Conservation (phyloP, 768 basidiomycete genomes). For the Mycena alexandri region DNA sequence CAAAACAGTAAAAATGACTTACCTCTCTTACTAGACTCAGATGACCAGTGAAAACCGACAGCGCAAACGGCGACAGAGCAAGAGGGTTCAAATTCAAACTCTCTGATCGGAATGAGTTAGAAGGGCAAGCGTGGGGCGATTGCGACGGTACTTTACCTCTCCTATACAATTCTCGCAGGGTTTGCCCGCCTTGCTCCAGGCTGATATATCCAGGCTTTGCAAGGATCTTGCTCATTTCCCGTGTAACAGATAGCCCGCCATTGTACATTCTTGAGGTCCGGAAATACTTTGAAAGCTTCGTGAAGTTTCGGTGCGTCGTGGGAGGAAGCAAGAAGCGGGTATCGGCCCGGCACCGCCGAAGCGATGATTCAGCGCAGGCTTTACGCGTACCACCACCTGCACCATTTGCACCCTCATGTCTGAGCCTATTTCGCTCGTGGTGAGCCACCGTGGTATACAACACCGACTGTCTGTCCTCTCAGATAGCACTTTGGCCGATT, state of each 20-base stretch:
- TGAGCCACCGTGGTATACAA: constrained; percentile 63
- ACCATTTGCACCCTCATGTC: constrained; percentile 14
- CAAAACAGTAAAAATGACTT: neutral
- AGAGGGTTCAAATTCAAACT: constrained; percentile 42
- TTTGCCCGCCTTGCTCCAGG: constrained; percentile 43
- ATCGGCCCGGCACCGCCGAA: too few species aligned
- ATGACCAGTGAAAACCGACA: constrained; percentile 45
- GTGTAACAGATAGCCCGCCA: constrained; percentile 47
- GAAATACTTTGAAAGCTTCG: neutral
- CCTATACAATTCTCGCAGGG: constrained; percentile 45
- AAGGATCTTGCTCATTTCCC: constrained; percentile 46
- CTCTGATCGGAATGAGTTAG: constrained; percentile 30
- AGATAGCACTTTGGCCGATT: constrained; percentile 61
- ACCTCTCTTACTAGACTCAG: constrained; percentile 42
- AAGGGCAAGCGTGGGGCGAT: neutral
- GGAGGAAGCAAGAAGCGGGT: too few species aligned
- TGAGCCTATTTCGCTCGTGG: constrained; percentile 38
- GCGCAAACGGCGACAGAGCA: constrained; percentile 46
- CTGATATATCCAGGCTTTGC: constrained; percentile 45
- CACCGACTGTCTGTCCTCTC: constrained; percentile 63
- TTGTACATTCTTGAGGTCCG: constrained; percentile 10
- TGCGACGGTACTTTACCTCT: constrained; percentile 36
- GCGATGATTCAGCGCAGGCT: too few species aligned
- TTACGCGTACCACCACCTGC: neutral
- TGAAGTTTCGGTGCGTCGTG: neutral